Percentiles rank a stretch among this genome's conserved stretches.
Evolutionary conservation across 169 alveolate genomes (phyloP).

Genomic region (Plasmodium ovale): DNA sequence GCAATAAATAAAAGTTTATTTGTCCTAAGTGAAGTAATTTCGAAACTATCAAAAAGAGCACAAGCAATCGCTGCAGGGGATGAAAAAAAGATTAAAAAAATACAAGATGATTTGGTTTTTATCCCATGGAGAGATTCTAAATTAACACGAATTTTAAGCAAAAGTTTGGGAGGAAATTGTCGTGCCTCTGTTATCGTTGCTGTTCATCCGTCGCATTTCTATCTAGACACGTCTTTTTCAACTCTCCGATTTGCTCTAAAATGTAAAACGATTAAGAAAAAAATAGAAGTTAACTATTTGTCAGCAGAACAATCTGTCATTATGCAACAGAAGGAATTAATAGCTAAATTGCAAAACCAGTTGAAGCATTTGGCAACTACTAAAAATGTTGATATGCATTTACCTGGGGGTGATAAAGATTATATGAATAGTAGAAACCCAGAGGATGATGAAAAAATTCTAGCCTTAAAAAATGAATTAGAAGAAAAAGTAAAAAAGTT

Average conservation of each 20-base stretch:
- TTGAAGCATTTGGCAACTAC: slow-evolving; percentile 59
- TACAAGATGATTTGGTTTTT: slow-evolving; percentile 80
- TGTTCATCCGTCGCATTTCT: slow-evolving; percentile 84
- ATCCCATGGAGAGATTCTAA: slow-evolving; percentile 88
- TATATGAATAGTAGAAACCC: slow-evolving; percentile 22
- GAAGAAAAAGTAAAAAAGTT: slow-evolving; percentile 84
- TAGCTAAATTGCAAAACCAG: slow-evolving; percentile 78
- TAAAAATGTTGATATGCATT: slow-evolving; percentile 54
- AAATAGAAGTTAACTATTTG: slow-evolving; percentile 77
- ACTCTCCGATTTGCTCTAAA: slow-evolving; percentile 85
- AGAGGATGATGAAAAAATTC: slow-evolving; percentile 75
- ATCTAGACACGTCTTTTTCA: slow-evolving; percentile 84
- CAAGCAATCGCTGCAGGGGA: slow-evolving; percentile 80
- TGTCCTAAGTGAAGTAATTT: slow-evolving; percentile 83
- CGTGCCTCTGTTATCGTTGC: slow-evolving; percentile 86
- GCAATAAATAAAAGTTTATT: slow-evolving; percentile 83
- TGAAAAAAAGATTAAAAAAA: slow-evolving; percentile 74
- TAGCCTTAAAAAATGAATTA: slow-evolving; percentile 79
- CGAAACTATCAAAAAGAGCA: slow-evolving; percentile 84
- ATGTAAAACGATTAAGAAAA: slow-evolving; percentile 79
- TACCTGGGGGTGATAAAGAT: slow-evolving; percentile 26
- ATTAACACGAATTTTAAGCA: slow-evolving; percentile 82
- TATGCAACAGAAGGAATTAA: slow-evolving; percentile 85
- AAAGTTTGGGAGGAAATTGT: slow-evolving; percentile 85
- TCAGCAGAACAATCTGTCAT: slow-evolving; percentile 87